Evolutionary conservation across 345 rosid species (phyloP), one percentile per base, ranked within the genome.

Genomic region (Sisymbrium irio): DNA sequence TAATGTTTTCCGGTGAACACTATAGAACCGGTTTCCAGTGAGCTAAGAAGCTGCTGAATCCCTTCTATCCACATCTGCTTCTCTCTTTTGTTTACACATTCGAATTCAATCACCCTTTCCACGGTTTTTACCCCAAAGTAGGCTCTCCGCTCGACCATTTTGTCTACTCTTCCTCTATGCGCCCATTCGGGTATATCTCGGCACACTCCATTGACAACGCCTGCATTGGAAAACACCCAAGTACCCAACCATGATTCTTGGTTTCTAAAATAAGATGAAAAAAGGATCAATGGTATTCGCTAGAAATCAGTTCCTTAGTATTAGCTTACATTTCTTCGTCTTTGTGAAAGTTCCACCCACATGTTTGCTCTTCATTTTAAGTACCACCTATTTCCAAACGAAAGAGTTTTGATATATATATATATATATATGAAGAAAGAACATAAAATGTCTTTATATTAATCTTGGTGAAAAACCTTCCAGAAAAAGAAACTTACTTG

Each of bases 331-430:
- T 57, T 91, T 93, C 82, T 89, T 90, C 65, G 84, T 89, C 76
- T 91, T 93, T 30, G 92, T 88, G 82, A 89, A 91, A 70, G 98
- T 85, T 72, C 97, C 97, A 73, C 84, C 97, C 77, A 91, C 89
- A 77, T 88, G 88, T 79, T 85, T 93, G 85, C 97, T 91, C 79
- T 93, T 93, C 88, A 88, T 69, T 80, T 88, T 91, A 22, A 83
- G 88, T 76, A 91, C 87, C 71, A 89, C 96, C 98, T 89, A 86
- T 51, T 60, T 19, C 25, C 45, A 55, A 22, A 28, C 30, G 59
- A 46, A 51, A 46, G 36, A 65, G 46, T 25, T 14, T n/a, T n/a
- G n/a, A n/a, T n/a, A n/a, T n/a, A n/a, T n/a, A n/a, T n/a, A n/a
- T n/a, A n/a, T n/a, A n/a, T 25, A n/a, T 35, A 57, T 17, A 65